Evolutionary conservation across 73 alveolate species (phyloP).

Genomic region (Tetrahymena elliotti): DNA sequence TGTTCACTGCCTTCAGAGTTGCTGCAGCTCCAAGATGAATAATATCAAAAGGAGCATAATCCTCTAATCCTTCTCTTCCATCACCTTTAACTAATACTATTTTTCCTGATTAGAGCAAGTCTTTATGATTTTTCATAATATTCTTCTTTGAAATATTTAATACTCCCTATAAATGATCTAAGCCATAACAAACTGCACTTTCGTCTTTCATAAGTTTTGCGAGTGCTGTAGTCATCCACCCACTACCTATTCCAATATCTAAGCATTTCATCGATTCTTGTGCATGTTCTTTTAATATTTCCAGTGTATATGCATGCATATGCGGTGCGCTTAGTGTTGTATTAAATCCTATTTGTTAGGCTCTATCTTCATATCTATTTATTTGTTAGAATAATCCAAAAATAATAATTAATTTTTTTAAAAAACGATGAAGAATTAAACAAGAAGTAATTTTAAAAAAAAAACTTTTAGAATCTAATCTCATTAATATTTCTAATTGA

Average conservation of each 20-base stretch:
- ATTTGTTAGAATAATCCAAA: neutral
- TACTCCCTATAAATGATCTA: constrained; percentile 76
- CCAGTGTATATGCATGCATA: constrained; percentile 88
- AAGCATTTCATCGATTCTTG: constrained; percentile 50
- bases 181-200: constrained; percentile 62
- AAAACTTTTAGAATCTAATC: too few species aligned
- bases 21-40: constrained; percentile 94
- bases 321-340: constrained; percentile 93
- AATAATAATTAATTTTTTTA: neutral
- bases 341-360: constrained; percentile 60
- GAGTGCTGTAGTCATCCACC: constrained; percentile 65
- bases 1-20: neutral
- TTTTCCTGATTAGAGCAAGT: neutral
- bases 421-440: neutral
- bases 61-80: constrained; percentile 76
- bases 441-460: too few species aligned
- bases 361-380: constrained; percentile 60
- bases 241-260: constrained; percentile 88
- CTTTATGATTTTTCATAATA: constrained; percentile 7
- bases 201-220: constrained; percentile 33
- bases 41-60: constrained; percentile 76
- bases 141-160: constrained; percentile 28
- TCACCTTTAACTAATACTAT: constrained; percentile 61
- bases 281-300: constrained; percentile 52
- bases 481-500: too few species aligned